Evolutionary conservation across 1,284 basidiomycete genomes (phyloP).

Genomic region (Malassezia psittaci): DNA sequence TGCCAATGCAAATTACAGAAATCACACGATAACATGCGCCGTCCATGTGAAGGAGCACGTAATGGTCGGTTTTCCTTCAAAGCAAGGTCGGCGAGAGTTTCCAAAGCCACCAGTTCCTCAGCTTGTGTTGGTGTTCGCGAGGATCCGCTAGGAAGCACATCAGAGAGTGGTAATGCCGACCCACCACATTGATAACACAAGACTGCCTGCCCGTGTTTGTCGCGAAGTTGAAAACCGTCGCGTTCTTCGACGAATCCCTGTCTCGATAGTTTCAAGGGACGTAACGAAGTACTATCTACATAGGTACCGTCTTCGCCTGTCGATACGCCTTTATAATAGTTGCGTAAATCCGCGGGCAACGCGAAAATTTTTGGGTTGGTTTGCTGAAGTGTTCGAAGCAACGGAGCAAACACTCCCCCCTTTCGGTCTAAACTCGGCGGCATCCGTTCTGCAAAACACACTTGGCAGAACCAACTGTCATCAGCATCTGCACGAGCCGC

Average conservation of each 20-base stretch:
- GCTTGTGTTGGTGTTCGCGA: neutral
- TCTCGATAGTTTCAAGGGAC: conserved; percentile 48
- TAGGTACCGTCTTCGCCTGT: conserved; percentile 44
- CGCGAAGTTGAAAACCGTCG: conserved; percentile 75
- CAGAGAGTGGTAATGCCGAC: conserved; percentile 57
- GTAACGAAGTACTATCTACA: conserved; percentile 59
- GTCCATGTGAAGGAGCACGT: conserved; percentile 24
- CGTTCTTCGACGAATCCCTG: conserved; percentile 80
- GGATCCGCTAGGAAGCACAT: conserved; percentile 1
- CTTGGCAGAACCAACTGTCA: conserved; percentile 72
- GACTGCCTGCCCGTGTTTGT: conserved; percentile 68
- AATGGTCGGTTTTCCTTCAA: conserved; percentile 23
- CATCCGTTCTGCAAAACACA: conserved; percentile 52
- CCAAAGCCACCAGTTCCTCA: neutral
- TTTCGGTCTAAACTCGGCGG: conserved; percentile 24
- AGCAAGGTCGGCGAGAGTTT: conserved; percentile 39
- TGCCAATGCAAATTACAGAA: conserved; percentile 94
- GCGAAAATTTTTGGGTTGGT: conserved; percentile 71
- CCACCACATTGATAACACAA: conserved; percentile 81
- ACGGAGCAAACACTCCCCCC: conserved; percentile 50
- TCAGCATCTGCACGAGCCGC: conserved; percentile 9
- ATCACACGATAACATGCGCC: conserved; percentile 78
- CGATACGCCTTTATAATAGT: conserved; percentile 64
- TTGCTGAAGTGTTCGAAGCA: conserved; percentile 59
- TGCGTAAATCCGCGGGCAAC: conserved; percentile 75